Percentiles rank a stretch among this genome's conserved stretches.
Conservation (phyloP, 805 yeast species). For the Schwanniomyces pseudopolymorphus region DNA sequence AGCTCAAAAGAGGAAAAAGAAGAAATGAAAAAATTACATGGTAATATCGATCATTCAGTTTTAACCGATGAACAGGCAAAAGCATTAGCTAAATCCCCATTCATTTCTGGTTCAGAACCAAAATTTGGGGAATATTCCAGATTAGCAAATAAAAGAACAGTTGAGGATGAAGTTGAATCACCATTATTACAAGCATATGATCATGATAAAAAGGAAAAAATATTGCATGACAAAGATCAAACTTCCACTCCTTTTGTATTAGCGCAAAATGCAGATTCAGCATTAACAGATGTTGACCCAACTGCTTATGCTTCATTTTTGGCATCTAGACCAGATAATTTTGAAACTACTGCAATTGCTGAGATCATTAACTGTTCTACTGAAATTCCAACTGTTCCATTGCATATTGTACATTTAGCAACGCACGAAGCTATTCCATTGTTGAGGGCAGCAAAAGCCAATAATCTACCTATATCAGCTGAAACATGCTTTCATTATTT, state of each 20-base stretch:
- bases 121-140: constrained; percentile 46
- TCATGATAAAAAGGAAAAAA: constrained; percentile 9
- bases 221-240: constrained; percentile 9
- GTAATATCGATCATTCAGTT: constrained; percentile 27
- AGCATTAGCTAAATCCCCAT: constrained; percentile 56
- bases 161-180: constrained; percentile 22
- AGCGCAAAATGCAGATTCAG: constrained; percentile 41
- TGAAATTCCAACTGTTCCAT: constrained; percentile 56
- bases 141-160: constrained; percentile 29
- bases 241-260: constrained; percentile 36
- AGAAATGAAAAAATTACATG: constrained; percentile 32
- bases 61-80: constrained; percentile 51
- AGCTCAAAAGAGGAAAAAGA: constrained; percentile 24
- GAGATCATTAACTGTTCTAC: constrained; percentile 65
- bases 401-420: constrained; percentile 91
- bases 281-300: constrained; percentile 54
- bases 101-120: constrained; percentile 60
- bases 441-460: constrained; percentile 60
- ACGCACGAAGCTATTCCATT: constrained; percentile 81
- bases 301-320: constrained; percentile 68
- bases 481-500: constrained; percentile 96
- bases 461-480: constrained; percentile 66
- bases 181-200: constrained; percentile 21
- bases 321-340: constrained; percentile 84
- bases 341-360: constrained; percentile 81